Base-by-base conservation (phyloP, 192 early-diverging fungal species). In the Dissophora ornata region DNA sequence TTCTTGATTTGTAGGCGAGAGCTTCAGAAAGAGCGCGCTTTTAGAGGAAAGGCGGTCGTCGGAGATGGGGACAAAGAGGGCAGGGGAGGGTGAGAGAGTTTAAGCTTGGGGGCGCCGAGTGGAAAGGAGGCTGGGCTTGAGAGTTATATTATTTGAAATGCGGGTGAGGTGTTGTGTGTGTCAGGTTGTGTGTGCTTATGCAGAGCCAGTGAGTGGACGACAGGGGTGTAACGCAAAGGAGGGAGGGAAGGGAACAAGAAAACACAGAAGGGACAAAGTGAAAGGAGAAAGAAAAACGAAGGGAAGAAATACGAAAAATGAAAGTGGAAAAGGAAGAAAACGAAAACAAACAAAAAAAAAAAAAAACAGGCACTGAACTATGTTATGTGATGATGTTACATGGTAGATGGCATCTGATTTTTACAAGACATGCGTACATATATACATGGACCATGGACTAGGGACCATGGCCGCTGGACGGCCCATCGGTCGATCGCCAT, bases 291-390 rank as follows among this genome's bases (percentile, higher is more conserved):
- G 34, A 18, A 40, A 25, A 19, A 13, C 18, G 47, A 41, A 29
- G 22, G 40, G 38, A 22, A 42, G 32, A 45, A 32, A 47, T 28
- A n/a, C n/a, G n/a, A n/a, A n/a, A n/a, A n/a, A n/a, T n/a, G 44
- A 47, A 60, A 30, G 40, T 18, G 12, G n/a, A 1, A 16, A 19
- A 12, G n/a, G 2, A 16, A 19, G n/a, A 46, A 60, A 47, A 62
- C 1, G 50, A 48, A 62, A 34, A 50, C 47, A 48, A 62, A 47
- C 41, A 50, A 15, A 25, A 25, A 50, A 62, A 62, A 62, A n/a
- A n/a, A n/a, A n/a, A n/a, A n/a, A n/a, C 33, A 49, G 34, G 32
- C 22, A 62, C 46, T 55, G 19, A n/a, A n/a, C n/a, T n/a, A n/a
- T n/a, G n/a, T n/a, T n/a, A n/a, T n/a, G n/a, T n/a, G n/a, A n/a